These are phyloP conservation scores for Neonectria ditissima DNA, from an alignment of 2,329 filamentous ascomycete genomes.

Conservation along the genomic window DNA sequence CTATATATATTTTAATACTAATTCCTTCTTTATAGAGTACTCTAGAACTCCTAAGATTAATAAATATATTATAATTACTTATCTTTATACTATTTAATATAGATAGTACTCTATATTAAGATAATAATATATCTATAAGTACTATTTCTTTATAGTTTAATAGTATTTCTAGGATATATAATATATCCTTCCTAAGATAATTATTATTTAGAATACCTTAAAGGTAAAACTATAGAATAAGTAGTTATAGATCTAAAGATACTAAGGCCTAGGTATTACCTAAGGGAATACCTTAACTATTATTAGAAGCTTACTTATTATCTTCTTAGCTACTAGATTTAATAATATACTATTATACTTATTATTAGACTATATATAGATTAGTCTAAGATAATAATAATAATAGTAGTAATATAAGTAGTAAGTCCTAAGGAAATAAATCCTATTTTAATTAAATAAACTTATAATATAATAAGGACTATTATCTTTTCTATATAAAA, in stretches of 20 bases:
- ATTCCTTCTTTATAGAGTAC: neutral
- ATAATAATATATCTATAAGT: neutral
- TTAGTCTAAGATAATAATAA: neutral
- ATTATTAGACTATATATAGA: neutral
- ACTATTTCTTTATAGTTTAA: neutral
- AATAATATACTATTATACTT: neutral
- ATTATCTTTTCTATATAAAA: neutral
- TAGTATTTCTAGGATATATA: neutral
- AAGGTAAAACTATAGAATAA: neutral
- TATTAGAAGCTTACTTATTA: neutral
- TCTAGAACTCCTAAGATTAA: neutral
- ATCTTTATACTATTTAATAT: neutral
- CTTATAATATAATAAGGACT: neutral
- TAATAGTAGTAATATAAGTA: neutral
- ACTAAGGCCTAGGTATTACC: neutral
- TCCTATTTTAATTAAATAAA: neutral
- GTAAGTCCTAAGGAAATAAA: neutral
- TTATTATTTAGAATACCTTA: neutral
- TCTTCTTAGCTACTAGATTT: neutral
- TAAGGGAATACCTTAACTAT: neutral
- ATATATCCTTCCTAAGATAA: neutral
- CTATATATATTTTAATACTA: neutral
- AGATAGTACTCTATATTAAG: neutral
- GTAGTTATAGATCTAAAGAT: neutral
- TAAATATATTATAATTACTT: neutral